Conservation (phyloP, 257 asterid species). For the Solanum lycopersicoides region DNA sequence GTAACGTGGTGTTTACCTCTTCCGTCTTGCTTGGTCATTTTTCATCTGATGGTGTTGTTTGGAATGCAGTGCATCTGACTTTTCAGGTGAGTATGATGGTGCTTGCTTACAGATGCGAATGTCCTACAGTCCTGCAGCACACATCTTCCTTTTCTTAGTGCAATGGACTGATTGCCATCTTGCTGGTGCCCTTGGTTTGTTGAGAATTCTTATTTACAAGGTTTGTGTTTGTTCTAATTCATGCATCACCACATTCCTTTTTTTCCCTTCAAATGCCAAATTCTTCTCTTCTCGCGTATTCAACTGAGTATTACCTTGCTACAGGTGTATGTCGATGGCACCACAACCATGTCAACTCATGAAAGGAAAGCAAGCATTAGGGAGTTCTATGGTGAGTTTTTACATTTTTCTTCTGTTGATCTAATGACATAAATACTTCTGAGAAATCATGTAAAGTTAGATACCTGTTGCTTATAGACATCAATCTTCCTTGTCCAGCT, state of each 20-base stretch:
- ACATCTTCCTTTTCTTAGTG: conserved; percentile 73
- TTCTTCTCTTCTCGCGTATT: neutral
- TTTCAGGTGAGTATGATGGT: conserved; percentile 75
- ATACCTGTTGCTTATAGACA: conserved; percentile 4
- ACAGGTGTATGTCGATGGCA: conserved; percentile 87
- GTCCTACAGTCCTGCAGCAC: conserved; percentile 93
- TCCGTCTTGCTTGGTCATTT: neutral
- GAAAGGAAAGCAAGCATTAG: conserved; percentile 90
- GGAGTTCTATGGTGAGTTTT: conserved; percentile 71
- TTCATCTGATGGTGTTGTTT: neutral
- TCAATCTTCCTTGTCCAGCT: conserved; percentile 34
- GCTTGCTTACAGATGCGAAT: conserved; percentile 92
- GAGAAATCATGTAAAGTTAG: neutral
- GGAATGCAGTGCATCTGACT: conserved; percentile 79
- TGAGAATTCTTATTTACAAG: conserved; percentile 87
- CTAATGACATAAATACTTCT: neutral
- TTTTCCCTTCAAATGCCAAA: conserved; percentile 2
- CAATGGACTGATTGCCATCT: conserved; percentile 93
- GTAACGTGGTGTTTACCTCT: neutral
- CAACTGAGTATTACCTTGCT: neutral
- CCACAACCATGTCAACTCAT: conserved; percentile 88
- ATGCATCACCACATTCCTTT: neutral
- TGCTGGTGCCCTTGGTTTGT: conserved; percentile 92
- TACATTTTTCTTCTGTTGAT: neutral
- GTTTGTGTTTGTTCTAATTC: conserved; percentile 14